Percentiles rank a stretch among this genome's conserved stretches.
phyloP scores from a whole-genome alignment of 164 flowering plant species.

The Tinospora cordifolia region DNA sequence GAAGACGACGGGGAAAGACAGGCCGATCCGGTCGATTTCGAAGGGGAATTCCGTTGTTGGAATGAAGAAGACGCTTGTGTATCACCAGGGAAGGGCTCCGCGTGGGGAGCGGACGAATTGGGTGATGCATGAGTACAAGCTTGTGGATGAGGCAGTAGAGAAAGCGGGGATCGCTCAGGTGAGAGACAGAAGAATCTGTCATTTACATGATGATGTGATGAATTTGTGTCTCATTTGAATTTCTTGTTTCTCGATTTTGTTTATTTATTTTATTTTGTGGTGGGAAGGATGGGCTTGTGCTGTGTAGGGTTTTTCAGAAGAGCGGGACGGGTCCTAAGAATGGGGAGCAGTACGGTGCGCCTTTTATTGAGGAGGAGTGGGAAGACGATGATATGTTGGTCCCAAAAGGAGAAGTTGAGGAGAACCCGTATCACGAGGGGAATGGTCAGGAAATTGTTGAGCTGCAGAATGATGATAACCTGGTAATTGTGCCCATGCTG shows the following conservation, averaged over 20 bases:
- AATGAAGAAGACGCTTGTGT: constrained; percentile 79
- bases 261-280: background rate
- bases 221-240: background rate
- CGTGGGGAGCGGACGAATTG: constrained; percentile 62
- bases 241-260: background rate
- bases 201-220: background rate
- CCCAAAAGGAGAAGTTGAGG: constrained; percentile 25
- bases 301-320: constrained; percentile 33
- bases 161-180: constrained; percentile 43
- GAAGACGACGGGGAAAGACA: constrained; percentile 86
- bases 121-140: constrained; percentile 84
- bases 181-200: background rate
- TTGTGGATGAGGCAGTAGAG: constrained; percentile 42
- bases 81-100: constrained; percentile 69
- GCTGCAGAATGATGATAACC: constrained; percentile 18
- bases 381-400: constrained; percentile 29
- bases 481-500: constrained; percentile 39
- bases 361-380: constrained; percentile 58
- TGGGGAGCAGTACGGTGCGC: constrained; percentile 56
- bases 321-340: constrained; percentile 48
- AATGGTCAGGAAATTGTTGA: constrained; percentile 19
- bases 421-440: constrained; percentile 13
- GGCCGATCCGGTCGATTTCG: constrained; percentile 36
- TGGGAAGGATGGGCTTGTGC: constrained; percentile 22
- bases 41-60: constrained; percentile 36